These are phyloP conservation scores for Strobilomyces confusus DNA, from an alignment of 768 basidiomycete species.

Conservation along the genomic window DNA sequence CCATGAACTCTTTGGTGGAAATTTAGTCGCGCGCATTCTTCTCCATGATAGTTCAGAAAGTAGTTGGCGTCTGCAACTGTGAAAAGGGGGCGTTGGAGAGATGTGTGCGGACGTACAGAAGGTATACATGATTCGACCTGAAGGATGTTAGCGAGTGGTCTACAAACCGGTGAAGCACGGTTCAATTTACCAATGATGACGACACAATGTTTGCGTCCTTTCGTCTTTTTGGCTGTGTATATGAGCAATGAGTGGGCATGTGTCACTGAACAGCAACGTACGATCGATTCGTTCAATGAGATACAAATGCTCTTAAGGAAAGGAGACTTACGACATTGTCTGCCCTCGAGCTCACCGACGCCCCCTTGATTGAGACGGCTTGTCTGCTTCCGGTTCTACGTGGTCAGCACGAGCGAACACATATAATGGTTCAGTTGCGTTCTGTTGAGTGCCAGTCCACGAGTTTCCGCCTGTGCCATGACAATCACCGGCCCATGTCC, in stretches of 20 bases:
- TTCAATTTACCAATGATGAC: constrained; percentile 20
- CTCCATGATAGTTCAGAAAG: constrained; percentile 42
- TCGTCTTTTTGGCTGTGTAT: constrained; percentile 11
- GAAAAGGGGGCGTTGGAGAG: background rate
- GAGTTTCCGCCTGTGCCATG: background rate
- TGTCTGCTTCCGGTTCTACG: constrained; percentile 81
- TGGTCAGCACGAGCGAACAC: constrained; percentile 67
- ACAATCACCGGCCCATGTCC: constrained; percentile 68
- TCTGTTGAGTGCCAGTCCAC: constrained; percentile 34
- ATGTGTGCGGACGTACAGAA: constrained; percentile 23
- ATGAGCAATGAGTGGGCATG: background rate
- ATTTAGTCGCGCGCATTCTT: constrained; percentile 40
- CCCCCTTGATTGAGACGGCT: too few relatives aligned
- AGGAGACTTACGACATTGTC: too few relatives aligned
- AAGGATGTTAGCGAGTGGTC: constrained; percentile 3
- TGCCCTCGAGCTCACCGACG: too few relatives aligned
- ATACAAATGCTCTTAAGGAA: constrained; percentile 18
- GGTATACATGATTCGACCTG: constrained; percentile 31
- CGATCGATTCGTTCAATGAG: constrained; percentile 27
- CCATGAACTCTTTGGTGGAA: constrained; percentile 31
- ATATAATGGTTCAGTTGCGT: constrained; percentile 66
- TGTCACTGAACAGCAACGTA: constrained; percentile 2
- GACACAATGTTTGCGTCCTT: constrained; percentile 13
- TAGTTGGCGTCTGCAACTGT: constrained; percentile 28
- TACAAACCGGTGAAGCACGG: background rate